Percentiles rank a stretch among this genome's conserved stretches.
Evolutionary conservation across 2,329 filamentous ascomycete species (phyloP).

Genomic region (Graphilbum ipis-grandicollis): DNA sequence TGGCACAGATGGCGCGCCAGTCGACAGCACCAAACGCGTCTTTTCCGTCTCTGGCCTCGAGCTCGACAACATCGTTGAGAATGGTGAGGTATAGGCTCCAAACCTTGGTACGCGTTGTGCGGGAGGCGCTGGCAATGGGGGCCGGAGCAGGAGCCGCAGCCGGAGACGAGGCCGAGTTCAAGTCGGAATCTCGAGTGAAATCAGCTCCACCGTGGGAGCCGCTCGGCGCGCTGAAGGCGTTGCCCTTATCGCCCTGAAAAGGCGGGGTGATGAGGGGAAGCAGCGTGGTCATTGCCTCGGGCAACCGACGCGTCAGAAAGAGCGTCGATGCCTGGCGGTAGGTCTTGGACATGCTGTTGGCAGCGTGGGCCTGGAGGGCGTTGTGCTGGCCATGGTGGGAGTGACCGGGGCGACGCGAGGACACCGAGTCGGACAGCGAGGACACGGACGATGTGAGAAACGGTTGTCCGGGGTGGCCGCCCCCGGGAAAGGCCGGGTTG

Average conservation of each 20-base stretch:
- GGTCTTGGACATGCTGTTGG: slow-evolving; percentile 59
- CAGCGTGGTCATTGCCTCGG: slow-evolving; percentile 74
- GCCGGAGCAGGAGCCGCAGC: slow-evolving; percentile 35
- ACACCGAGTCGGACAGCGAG: slow-evolving; percentile 42
- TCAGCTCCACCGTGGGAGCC: slow-evolving; percentile 6
- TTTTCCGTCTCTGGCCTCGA: slow-evolving; percentile 82
- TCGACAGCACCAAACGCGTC: slow-evolving; percentile 68
- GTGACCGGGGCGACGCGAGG: slow-evolving; percentile 33
- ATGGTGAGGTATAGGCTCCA: slow-evolving; percentile 96
- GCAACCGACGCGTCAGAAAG: slow-evolving; percentile 82
- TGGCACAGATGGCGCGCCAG: slow-evolving; percentile 67
- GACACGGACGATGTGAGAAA: slow-evolving; percentile 40
- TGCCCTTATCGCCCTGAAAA: slow-evolving; percentile 24
- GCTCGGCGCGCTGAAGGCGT: slow-evolving; percentile 5
- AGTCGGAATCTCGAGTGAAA: too few relatives aligned
- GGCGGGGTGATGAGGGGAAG: slow-evolving; percentile 57
- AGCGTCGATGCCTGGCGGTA: slow-evolving; percentile 90
- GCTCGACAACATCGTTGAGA: slow-evolving; percentile 75
- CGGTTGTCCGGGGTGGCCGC: slow-evolving; percentile 1
- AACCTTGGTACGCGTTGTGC: slow-evolving; percentile 77
- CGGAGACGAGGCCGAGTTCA: slow-evolving; percentile 18
- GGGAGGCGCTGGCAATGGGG: slow-evolving; percentile 63
- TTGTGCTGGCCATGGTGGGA: slow-evolving; percentile 17
- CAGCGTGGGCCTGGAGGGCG: slow-evolving; percentile 1
- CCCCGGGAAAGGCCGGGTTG: slow-evolving; percentile 29